Evolutionary conservation across 2,329 filamentous ascomycete species (phyloP), one percentile per base, ranked within the genome.

Genomic region (Triangularia verruculosa): DNA sequence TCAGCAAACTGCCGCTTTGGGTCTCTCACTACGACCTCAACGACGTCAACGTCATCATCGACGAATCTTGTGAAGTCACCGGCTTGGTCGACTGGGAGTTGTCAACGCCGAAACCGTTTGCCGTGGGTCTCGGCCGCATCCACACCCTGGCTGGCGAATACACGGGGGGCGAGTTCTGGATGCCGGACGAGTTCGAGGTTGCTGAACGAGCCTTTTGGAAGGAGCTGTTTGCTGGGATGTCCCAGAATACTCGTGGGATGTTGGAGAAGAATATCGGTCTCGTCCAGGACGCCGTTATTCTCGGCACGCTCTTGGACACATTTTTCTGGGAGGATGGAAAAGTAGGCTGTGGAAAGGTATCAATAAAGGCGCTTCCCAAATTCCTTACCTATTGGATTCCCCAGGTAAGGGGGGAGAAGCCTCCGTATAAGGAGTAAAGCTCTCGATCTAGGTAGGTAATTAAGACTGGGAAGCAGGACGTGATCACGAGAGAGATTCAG

Each of bases 221-320:
- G 15, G 63, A 62, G 63, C n/a, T 65, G 60, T 65, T 65, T 57
- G 57, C 2, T 47, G 71, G 69, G 12, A 74, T 71, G 68, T 52
- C 70, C 1, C 24, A 54, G 27, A 57, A 70, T 60, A 64, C 66
- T 67, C 68, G 68, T 47, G 70, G 69, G 51, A 65, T 71, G 15
- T 65, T 78, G 51, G 72, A 75, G 56, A 72, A 73, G 58, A 70
- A 73, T 17, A 70, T 74, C 22, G 71, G 66, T 24, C 74, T 73
- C n/a, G 59, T 75, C 60, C 62, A 72, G 39, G 52, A 66, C 59
- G 67, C 61, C 54, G 73, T 74, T 53, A 67, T 67, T 13, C 65
- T 74, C 20, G 71, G 66, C 25, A 75, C 73, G 15, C 59, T 75
- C 59, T 63, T 73, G 47, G 52, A 66, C 59, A 67, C 61, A 52